A percentile compares a stretch with the other conserved stretches of the same genome.
phyloP scores from a whole-genome alignment of 768 basidiomycete species.

The Collybia mongolica region DNA sequence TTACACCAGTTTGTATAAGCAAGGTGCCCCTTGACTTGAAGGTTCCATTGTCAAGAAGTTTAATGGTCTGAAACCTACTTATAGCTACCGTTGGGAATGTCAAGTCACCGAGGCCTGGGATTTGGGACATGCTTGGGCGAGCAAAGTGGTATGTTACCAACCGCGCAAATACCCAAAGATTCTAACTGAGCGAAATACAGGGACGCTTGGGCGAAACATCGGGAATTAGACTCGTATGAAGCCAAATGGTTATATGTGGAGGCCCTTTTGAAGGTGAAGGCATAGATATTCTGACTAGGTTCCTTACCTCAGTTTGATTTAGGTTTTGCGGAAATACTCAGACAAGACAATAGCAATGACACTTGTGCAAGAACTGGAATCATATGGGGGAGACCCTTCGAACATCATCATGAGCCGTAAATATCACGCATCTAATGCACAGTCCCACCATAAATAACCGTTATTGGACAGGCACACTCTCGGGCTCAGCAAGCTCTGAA shows the following conservation, averaged over 20 bases:
- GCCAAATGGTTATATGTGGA: constrained; percentile 92
- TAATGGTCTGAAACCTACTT: not conserved
- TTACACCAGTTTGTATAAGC: constrained; percentile 76
- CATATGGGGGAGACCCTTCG: constrained; percentile 67
- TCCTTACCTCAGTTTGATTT: constrained; percentile 2
- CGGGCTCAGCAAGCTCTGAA: constrained; percentile 54
- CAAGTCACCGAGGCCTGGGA: constrained; percentile 70
- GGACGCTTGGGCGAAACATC: constrained; percentile 96
- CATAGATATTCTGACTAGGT: not conserved
- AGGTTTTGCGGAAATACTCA: constrained; percentile 83
- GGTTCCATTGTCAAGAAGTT: too few species aligned
- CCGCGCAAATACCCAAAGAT: not conserved
- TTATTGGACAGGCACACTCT: constrained; percentile 35
- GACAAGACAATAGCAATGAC: constrained; percentile 77
- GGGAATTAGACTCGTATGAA: constrained; percentile 72
- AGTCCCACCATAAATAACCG: not conserved
- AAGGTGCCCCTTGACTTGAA: constrained; percentile 52
- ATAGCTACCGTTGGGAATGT: constrained; percentile 88
- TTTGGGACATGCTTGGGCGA: constrained; percentile 89
- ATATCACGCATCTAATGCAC: constrained; percentile 7
- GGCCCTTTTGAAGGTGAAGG: constrained; percentile 74
- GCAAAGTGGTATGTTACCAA: constrained; percentile 79
- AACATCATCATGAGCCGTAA: constrained; percentile 68
- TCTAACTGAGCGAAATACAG: constrained; percentile 33
- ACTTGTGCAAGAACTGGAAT: constrained; percentile 74